Evolutionary conservation across 176 grass and related monocot genomes (phyloP).

Genomic region (Melocanna baccifera): DNA sequence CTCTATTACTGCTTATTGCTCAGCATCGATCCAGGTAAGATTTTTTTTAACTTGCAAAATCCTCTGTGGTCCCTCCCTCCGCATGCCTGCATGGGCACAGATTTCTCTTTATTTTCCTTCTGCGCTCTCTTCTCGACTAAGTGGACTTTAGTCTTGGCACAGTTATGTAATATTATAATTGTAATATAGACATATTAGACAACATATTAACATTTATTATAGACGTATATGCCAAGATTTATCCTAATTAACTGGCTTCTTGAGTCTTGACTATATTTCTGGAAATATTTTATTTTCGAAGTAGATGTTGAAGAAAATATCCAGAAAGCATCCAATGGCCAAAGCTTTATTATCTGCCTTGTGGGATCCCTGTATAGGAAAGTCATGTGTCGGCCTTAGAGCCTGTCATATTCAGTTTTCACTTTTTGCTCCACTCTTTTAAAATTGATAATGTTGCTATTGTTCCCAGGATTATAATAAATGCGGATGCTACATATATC

Average conservation of each 20-base stretch:
- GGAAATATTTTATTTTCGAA: neutral
- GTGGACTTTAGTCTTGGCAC: conserved; percentile 17
- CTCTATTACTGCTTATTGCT: conserved; percentile 91
- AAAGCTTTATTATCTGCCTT: neutral
- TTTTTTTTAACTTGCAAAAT: conserved; percentile 18
- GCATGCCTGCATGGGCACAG: neutral
- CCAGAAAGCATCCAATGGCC: neutral
- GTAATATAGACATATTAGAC: neutral
- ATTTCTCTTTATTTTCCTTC: conserved; percentile 1
- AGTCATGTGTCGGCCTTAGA: neutral
- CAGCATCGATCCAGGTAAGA: conserved; percentile 92
- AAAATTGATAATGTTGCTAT: conserved; percentile 21
- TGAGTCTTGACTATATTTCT: neutral
- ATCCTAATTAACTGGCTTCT: neutral
- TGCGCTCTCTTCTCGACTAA: neutral
- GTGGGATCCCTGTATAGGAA: neutral
- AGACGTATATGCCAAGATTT: neutral
- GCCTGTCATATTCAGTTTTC: conserved; percentile 30
- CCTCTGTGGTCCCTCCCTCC: neutral
- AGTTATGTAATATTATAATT: conserved; percentile 6
- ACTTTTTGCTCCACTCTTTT: conserved; percentile 13
- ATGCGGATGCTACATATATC: conserved; percentile 89
- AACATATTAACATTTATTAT: neutral
- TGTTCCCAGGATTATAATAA: conserved; percentile 80
- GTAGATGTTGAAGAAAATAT: neutral